phyloP scores from a whole-genome alignment of 2,329 filamentous ascomycete species.

The Aspergillus hortae region DNA sequence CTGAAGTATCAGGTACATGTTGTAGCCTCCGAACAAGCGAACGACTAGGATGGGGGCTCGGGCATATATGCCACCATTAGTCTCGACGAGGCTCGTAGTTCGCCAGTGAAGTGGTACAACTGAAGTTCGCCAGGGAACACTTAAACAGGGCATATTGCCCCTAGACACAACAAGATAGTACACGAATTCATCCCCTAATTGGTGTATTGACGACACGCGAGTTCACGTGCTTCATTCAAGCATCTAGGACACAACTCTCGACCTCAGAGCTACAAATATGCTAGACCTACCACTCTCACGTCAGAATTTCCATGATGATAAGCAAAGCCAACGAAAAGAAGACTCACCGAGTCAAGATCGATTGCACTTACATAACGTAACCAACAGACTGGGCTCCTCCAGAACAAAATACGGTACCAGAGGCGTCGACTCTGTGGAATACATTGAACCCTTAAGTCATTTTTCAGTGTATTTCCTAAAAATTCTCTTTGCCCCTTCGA shows the following conservation, averaged over 20 bases:
- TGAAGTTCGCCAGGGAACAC: background rate
- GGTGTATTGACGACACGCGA: constrained; percentile 2
- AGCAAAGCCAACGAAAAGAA: constrained; percentile 5
- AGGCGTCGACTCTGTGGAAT: constrained; percentile 5
- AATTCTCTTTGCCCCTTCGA: constrained; percentile 2
- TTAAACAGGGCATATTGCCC: constrained; percentile 6
- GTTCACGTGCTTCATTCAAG: constrained; percentile 5
- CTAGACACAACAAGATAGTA: constrained; percentile 2
- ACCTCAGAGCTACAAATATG: constrained; percentile 1
- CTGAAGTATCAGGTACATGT: too few relatives aligned
- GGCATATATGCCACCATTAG: too few relatives aligned
- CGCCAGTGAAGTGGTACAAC: background rate
- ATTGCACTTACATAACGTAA: constrained; percentile 4
- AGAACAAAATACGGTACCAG: constrained; percentile 4
- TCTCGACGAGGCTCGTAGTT: too few relatives aligned
- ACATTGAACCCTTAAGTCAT: constrained; percentile 1
- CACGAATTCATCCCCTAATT: constrained; percentile 4
- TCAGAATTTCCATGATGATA: constrained; percentile 2
- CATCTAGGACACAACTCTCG: constrained; percentile 6
- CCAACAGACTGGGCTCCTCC: constrained; percentile 2
- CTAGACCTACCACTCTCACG: constrained; percentile 1
- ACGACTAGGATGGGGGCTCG: too few relatives aligned
- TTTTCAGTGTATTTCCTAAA: constrained; percentile 1
- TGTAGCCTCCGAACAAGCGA: too few relatives aligned
- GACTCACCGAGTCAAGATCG: constrained; percentile 2